Percentiles rank a stretch among this genome's conserved stretches.
Conservation (phyloP, 352 stramenopile species). For the Pythium insidiosum region DNA sequence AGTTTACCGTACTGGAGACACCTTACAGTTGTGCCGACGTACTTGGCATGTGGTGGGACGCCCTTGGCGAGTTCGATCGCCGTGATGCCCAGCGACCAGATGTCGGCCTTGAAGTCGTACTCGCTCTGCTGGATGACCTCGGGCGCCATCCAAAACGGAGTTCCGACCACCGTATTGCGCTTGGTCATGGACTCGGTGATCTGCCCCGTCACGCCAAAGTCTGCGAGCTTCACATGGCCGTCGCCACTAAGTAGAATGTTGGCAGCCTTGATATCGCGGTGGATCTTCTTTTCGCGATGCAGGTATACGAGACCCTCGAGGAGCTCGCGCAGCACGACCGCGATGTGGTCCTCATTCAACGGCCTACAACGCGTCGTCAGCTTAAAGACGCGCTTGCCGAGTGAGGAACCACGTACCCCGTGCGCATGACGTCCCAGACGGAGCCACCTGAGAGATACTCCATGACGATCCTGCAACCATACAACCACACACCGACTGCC, state of each 20-base stretch:
- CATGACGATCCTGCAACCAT: constrained; percentile 86
- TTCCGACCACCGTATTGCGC: constrained; percentile 96
- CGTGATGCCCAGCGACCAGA: constrained; percentile 98
- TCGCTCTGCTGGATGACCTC: constrained; percentile 76
- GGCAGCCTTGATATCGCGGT: constrained; percentile 77
- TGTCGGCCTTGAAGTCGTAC: constrained; percentile 97
- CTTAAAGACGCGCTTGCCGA: too few relatives aligned
- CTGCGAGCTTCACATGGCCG: constrained; percentile 70
- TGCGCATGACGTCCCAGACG: constrained; percentile 85
- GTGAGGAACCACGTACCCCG: constrained; percentile 33
- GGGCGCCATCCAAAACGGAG: constrained; percentile 97
- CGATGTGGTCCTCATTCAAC: constrained; percentile 74
- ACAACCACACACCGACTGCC: not conserved
- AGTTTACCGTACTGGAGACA: too few relatives aligned
- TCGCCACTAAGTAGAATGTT: constrained; percentile 78
- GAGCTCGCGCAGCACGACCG: constrained; percentile 74
- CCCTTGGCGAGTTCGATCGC: constrained; percentile 98
- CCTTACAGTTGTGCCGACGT: not conserved
- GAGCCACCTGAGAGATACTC: constrained; percentile 90
- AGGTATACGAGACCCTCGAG: constrained; percentile 74
- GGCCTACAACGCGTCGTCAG: constrained; percentile 29
- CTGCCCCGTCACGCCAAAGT: constrained; percentile 89
- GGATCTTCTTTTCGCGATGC: constrained; percentile 81
- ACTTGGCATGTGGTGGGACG: constrained; percentile 87
- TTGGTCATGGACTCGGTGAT: constrained; percentile 97